A percentile compares a stretch with the other conserved stretches of the same genome.
phyloP scores from a whole-genome alignment of 257 asterid genomes.

The Nicotiana otophora region DNA sequence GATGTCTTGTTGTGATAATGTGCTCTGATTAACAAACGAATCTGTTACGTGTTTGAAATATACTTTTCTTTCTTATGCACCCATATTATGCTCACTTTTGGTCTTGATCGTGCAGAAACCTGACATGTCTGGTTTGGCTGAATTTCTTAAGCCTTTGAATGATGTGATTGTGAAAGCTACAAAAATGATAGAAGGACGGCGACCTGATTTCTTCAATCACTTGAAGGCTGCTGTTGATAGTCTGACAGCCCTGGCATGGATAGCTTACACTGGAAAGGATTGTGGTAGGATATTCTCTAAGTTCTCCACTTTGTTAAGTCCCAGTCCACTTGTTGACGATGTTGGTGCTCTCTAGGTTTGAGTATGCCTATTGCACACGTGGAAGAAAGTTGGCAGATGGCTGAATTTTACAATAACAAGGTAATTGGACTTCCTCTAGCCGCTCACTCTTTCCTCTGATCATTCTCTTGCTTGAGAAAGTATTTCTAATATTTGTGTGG shows the following conservation, averaged over 20 bases:
- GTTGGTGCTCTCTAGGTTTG: constrained; percentile 51
- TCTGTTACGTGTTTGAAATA: background rate
- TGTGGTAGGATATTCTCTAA: constrained; percentile 50
- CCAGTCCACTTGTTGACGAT: background rate
- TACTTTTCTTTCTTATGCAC: background rate
- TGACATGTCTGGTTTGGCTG: constrained; percentile 65
- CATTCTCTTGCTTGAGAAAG: background rate
- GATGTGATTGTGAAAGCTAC: constrained; percentile 66
- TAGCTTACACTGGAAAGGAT: constrained; percentile 85
- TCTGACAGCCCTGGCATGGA: constrained; percentile 82
- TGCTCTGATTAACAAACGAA: background rate
- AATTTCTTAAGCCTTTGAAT: constrained; percentile 85
- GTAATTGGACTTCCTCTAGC: constrained; percentile 26
- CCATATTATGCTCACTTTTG: background rate
- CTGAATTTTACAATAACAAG: constrained; percentile 93
- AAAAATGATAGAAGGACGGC: constrained; percentile 70
- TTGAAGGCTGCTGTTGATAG: constrained; percentile 91
- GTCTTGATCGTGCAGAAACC: constrained; percentile 65
- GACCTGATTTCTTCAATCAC: constrained; percentile 80
- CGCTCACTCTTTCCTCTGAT: background rate
- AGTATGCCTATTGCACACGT: constrained; percentile 98
- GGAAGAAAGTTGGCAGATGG: constrained; percentile 99
- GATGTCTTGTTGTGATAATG: background rate
- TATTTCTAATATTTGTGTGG: background rate
- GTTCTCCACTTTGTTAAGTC: background rate